A percentile compares a stretch with the other conserved stretches of the same genome.
Evolutionary conservation across 179 eudicot genomes (phyloP).

Genomic region (Camellia oleifera): DNA sequence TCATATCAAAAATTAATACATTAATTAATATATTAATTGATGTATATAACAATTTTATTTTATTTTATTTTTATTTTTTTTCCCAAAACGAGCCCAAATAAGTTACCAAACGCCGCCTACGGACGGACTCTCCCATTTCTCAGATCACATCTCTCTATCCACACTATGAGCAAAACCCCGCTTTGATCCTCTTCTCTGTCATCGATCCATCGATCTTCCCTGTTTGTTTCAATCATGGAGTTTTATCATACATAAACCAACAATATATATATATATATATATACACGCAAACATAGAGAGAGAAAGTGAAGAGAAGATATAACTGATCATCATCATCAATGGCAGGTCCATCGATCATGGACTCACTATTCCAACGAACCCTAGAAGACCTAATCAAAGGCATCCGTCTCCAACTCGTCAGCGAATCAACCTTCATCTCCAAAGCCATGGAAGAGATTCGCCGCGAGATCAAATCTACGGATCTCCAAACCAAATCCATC

Average conservation of each 20-base stretch:
- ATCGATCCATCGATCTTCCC: background rate
- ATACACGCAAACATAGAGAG: background rate
- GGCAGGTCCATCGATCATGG: conserved; percentile 66
- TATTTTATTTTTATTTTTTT: too few relatives aligned
- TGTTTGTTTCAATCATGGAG: background rate
- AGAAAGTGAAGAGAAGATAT: background rate
- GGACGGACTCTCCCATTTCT: too few relatives aligned
- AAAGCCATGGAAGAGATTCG: conserved; percentile 69
- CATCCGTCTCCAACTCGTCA: conserved; percentile 50
- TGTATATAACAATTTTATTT: too few relatives aligned
- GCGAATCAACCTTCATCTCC: conserved; percentile 57
- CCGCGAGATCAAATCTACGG: conserved; percentile 72
- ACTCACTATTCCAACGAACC: conserved; percentile 66
- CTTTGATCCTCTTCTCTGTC: too few relatives aligned
- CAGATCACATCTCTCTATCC: too few relatives aligned
- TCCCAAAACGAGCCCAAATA: too few relatives aligned
- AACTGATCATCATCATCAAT: conserved; percentile 13
- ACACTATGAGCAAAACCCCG: too few relatives aligned
- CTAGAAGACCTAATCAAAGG: conserved; percentile 75
- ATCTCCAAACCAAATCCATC: conserved; percentile 66
- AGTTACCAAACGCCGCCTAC: too few relatives aligned
- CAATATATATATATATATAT: background rate
- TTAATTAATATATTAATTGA: too few relatives aligned
- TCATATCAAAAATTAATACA: too few relatives aligned
- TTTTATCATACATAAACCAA: background rate